phyloP scores from a whole-genome alignment of 2,329 filamentous ascomycete genomes.

The Colletotrichum zoysiae region DNA sequence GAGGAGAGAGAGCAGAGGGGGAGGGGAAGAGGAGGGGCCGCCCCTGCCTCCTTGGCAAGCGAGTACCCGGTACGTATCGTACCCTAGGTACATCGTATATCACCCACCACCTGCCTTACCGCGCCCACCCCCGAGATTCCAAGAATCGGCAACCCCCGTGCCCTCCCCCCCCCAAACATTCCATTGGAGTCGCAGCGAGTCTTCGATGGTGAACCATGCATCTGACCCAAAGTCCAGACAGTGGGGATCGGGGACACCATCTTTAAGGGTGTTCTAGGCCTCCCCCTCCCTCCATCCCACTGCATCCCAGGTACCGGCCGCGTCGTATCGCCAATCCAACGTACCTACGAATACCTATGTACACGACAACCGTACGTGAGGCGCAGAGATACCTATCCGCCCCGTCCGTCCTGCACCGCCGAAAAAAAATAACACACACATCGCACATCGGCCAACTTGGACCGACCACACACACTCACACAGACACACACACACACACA shows the following conservation, averaged over 20 bases:
- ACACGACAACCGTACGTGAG: not conserved
- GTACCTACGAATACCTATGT: not conserved
- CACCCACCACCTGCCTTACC: not conserved
- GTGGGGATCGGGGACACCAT: constrained; percentile 41
- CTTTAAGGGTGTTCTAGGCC: constrained; percentile 40
- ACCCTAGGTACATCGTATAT: too few relatives aligned
- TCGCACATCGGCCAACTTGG: constrained; percentile 22
- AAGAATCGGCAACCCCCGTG: constrained; percentile 19
- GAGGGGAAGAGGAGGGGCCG: not conserved
- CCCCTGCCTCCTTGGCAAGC: constrained; percentile 8
- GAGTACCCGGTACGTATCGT: not conserved
- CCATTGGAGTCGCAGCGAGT: constrained; percentile 2
- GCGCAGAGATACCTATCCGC: constrained; percentile 2
- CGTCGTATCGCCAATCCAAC: not conserved
- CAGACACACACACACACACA: constrained; percentile 56
- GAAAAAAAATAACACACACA: constrained; percentile 34
- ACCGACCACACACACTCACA: constrained; percentile 45
- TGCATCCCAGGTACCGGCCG: constrained; percentile 5
- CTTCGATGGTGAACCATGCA: constrained; percentile 18
- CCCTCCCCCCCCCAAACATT: not conserved
- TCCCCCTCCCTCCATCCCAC: constrained; percentile 3
- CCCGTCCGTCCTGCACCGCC: constrained; percentile 3
- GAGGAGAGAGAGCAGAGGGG: not conserved
- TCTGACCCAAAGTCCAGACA: constrained; percentile 39
- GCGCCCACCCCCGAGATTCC: constrained; percentile 14